phyloP scores from a whole-genome alignment of 495 filamentous ascomycete species.

The Talaromyces trachyspermus region DNA sequence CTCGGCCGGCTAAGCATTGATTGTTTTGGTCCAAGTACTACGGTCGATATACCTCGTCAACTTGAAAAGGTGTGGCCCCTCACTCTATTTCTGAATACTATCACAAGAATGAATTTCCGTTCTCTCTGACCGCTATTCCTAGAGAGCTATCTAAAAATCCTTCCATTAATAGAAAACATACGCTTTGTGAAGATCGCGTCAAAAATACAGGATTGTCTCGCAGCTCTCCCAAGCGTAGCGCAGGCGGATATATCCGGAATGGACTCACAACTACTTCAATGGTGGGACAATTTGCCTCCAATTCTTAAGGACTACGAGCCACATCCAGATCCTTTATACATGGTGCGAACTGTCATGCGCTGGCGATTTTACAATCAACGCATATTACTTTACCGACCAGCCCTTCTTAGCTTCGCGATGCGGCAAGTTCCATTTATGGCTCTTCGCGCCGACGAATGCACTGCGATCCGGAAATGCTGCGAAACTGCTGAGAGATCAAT shows the following conservation, averaged over 20 bases:
- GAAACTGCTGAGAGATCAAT: conserved; percentile 63
- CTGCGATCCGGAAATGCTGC: conserved; percentile 60
- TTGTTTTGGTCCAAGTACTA: conserved; percentile 65
- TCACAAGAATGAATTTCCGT: not conserved
- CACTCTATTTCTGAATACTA: not conserved
- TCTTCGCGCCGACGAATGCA: conserved; percentile 55
- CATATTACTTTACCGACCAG: conserved; percentile 71
- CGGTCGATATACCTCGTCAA: conserved; percentile 58
- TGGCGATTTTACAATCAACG: conserved; percentile 76
- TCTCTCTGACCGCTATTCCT: not conserved
- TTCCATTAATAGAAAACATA: conserved; percentile 69
- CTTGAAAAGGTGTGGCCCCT: conserved; percentile 35
- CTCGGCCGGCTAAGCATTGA: conserved; percentile 73
- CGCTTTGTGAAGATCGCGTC: conserved; percentile 76
- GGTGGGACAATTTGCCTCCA: conserved; percentile 64
- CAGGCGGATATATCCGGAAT: conserved; percentile 57
- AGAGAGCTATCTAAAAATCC: conserved; percentile 19
- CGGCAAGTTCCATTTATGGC: conserved; percentile 54
- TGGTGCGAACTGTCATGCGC: conserved; percentile 68
- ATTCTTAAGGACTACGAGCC: conserved; percentile 62
- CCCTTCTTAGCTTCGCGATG: conserved; percentile 63
- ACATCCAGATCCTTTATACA: conserved; percentile 62
- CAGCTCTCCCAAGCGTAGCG: conserved; percentile 57
- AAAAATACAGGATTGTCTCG: conserved; percentile 67
- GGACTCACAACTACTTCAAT: conserved; percentile 60